Evolutionary conservation across 2,329 filamentous ascomycete genomes (phyloP), one percentile per base, ranked within the genome.

Genomic region (Cladosporium sp.): DNA sequence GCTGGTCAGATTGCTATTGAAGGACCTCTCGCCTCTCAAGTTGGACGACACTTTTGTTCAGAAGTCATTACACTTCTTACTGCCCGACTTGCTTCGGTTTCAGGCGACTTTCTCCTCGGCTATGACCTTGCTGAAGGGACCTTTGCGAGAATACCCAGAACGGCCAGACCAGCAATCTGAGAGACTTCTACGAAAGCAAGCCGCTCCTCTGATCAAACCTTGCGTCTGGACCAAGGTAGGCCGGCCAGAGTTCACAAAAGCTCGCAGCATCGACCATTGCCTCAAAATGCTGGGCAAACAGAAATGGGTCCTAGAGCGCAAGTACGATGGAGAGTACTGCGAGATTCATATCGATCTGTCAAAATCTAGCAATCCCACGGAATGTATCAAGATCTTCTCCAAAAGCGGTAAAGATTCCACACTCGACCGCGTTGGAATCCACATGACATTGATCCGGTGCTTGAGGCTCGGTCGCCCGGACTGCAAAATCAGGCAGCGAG

Each of bases 331-430:
- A 8, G 90, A 96, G 67, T 96, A 93, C 58, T 95, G 88, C 59
- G 90, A 96, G 65, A 82, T 96, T 24, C 90, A 96, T 61, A 73
- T 96, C 34, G 83, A 95, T 61, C 70, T 88, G 6, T 72, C 72
- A 7, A 81, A 79, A 43, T 70, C 71, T 12, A 12, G 40, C 5
- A 41, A 56, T 19, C 57, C 56, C 6, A 40, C 64, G 52, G 63
- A 77, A 1, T 79, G 75, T 42, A 82, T 95, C 22, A 84, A 86
- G 56, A 92, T 96, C 24, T 96, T 93, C 64, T 95, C 89, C 8
- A 96, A 96, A 65, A 93, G 89, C 61, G 89, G 90, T 52, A 95
- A 93, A 64, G 88, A 96, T 58, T 92, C 89, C 39, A 96, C 89
- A 0, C 64, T 71, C 45, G 90, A 95, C 65, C 80, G 86, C 29